Conservation (phyloP, 2,329 filamentous ascomycete genomes). For the Fusarium palustre region DNA sequence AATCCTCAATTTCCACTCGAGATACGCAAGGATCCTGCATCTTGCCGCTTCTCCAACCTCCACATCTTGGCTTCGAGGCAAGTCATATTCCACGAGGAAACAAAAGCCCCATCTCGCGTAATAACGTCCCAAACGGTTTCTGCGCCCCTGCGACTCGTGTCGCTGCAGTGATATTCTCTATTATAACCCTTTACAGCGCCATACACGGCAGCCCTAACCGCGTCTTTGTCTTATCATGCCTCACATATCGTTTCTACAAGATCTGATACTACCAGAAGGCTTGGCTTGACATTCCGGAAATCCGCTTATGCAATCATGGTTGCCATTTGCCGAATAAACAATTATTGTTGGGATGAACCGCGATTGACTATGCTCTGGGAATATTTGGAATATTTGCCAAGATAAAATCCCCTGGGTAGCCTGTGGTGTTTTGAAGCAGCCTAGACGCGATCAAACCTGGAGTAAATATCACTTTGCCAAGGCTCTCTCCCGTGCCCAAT, state of each 20-base stretch:
- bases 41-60: not conserved
- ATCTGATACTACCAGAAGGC: not conserved
- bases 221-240: not conserved
- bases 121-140: not conserved
- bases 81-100: not conserved
- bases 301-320: constrained; percentile 3
- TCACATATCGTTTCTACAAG: not conserved
- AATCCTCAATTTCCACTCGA: not conserved
- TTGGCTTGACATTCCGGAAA: not conserved
- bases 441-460: not conserved
- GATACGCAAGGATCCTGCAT: not conserved
- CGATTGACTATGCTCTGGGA: not conserved
- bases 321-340: not conserved
- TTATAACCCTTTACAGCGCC: not conserved
- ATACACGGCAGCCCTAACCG: not conserved
- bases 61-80: not conserved
- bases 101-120: constrained; percentile 3
- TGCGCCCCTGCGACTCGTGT: not conserved
- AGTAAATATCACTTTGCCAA: not conserved
- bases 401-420: not conserved
- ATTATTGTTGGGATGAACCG: constrained; percentile 2
- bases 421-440: not conserved
- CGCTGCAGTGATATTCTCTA: not conserved
- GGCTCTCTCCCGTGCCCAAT: not conserved
- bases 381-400: not conserved